Evolutionary conservation across 805 yeast species (phyloP), one percentile per base, ranked within the genome.

Genomic region (Yarrowia porcina): DNA sequence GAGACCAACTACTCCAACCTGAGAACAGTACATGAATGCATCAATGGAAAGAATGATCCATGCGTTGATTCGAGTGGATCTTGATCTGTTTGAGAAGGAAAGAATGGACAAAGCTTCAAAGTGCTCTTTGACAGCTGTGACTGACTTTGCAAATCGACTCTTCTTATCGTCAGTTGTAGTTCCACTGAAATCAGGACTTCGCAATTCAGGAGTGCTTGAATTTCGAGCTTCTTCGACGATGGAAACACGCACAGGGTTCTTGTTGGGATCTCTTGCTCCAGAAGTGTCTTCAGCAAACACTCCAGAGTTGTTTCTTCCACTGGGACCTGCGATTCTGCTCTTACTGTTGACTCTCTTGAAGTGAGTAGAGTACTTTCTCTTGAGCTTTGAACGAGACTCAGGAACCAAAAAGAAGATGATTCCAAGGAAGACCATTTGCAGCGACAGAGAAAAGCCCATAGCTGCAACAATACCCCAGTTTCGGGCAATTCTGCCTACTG

Each of bases 21-120:
- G 44, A 9, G 66, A 32, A 25, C 66, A 36, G 65, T 63, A 63
- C 63, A 64, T 64, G 23, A 65, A 63, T 10, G 67, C 69, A 9
- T 59, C 64, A 2, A 67, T 64, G 13, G 63, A 47, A 7, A 68
- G 64, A n/a, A 66, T 42, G 30, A 65, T 33, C 39, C 65, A 27
- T 25, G 67, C 65, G 45, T 68, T 61, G 21, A 21, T 21, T 28
- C 64, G 41, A 1, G 44, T 38, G 6, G 27, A 8, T 10, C 13
- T 21, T 4, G 38, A 20, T 3, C 45, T 13, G 30, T 56, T 39
- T 13, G 35, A 27, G 28, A 56, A 56, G 18, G 33, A 27, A 15
- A 56, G 49, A n/a, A 56, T 56, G 23, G 35, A 15, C 10, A 56
- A 38, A 2, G 61, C 7, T 10, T 38, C 36, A 20, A 56, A 56